A percentile compares a stretch with the other conserved stretches of the same genome.
These are phyloP conservation scores for Penicillium canescens DNA, from an alignment of 495 filamentous ascomycete genomes.

Conservation along the genomic window DNA sequence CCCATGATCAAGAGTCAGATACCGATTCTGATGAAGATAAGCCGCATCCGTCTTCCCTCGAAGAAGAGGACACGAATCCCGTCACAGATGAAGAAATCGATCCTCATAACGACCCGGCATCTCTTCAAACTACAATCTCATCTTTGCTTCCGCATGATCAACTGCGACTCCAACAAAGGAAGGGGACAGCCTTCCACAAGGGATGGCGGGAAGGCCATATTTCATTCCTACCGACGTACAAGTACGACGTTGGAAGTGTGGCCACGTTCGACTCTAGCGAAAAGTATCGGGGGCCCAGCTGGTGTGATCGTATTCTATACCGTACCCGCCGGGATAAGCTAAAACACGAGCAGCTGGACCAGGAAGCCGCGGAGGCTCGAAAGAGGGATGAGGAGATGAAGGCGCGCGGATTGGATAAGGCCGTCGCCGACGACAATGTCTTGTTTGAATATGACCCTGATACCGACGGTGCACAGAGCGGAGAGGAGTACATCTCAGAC, in stretches of 20 bases:
- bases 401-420: slow-evolving; percentile 71
- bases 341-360: slow-evolving; percentile 65
- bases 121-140: slow-evolving; percentile 79
- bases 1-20: slow-evolving; percentile 23
- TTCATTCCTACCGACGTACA: slow-evolving; percentile 88
- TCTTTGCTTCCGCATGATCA: slow-evolving; percentile 92
- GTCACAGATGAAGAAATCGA: slow-evolving; percentile 40
- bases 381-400: slow-evolving; percentile 85
- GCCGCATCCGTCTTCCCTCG: slow-evolving; percentile 5
- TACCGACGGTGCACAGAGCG: slow-evolving; percentile 52
- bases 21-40: slow-evolving; percentile 12
- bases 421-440: slow-evolving; percentile 75
- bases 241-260: slow-evolving; percentile 94
- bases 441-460: slow-evolving; percentile 91
- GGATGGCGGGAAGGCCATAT: slow-evolving; percentile 92
- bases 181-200: slow-evolving; percentile 78
- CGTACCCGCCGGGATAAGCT: slow-evolving; percentile 70
- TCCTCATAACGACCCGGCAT: slow-evolving; percentile 57
- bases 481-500: slow-evolving; percentile 57
- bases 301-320: slow-evolving; percentile 97
- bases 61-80: slow-evolving; percentile 8
- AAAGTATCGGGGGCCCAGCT: slow-evolving; percentile 88
- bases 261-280: slow-evolving; percentile 93
- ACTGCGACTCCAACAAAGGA: slow-evolving; percentile 69
- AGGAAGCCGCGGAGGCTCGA: slow-evolving; percentile 64